Evolutionary conservation across 73 alveolate genomes (phyloP), one percentile per base, ranked within the genome.

Genomic region (Uronychia binucleata): DNA sequence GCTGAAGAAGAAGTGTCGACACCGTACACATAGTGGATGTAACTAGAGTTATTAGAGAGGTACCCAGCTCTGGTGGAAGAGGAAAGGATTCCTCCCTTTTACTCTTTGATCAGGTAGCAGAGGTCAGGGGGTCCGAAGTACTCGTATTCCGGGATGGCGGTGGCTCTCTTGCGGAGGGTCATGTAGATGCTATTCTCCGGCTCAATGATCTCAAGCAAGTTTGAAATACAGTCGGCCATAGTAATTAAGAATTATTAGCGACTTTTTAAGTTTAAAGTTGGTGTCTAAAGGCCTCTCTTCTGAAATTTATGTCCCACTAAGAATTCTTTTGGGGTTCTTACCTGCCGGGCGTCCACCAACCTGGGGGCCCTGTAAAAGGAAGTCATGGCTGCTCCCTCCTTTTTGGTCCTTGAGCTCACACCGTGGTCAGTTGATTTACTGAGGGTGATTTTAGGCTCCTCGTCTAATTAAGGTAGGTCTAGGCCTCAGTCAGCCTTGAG

Each of bases 41-140:
- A 90, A 11, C 93, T 89, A 27, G 77, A 31, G 77, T 28, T 83
- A 30, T 78, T 84, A 74, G 32, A 29, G 59, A 81, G 81, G 34
- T 89, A 75, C 82, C 96, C 95, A 57, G 95, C 89, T 85, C 91
- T 80, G 59, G 88, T 82, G 30, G 96, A 78, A 8, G 94, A 83
- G n/a, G 87, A 35, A 28, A 89, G 84, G 32, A 90, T 57, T 74
- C 96, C 96, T 74, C 97, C 91, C 81, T 96, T 88, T 0, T 93
- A 90, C 81, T 96, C 97, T 84, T 95, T 88, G 1, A 92, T 95
- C 19, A 96, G 90, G 82, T 93, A 93, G 58, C 97, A 93, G 59
- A 90, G 74, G 84, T 96, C 99, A 0, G 99, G 99, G 1, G 99
- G 99, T 8, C 99, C 99, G 74, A 89, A 89, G 58, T 80, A 30